Percentiles rank a stretch among this genome's conserved stretches.
Evolutionary conservation across 805 yeast species (phyloP).

Genomic region (Candida multigemmis): DNA sequence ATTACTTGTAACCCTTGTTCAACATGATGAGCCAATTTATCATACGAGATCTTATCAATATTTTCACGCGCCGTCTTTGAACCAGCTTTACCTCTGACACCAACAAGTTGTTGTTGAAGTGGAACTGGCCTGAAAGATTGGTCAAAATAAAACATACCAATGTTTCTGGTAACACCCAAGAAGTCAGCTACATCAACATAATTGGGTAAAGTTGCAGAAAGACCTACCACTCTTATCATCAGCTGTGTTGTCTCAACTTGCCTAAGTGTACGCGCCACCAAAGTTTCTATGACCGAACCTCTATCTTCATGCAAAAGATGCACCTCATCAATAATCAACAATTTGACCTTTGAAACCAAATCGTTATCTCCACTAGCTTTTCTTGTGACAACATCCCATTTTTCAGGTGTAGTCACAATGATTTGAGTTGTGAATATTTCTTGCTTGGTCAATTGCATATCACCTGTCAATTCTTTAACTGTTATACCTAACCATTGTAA

Average conservation of each 20-base stretch:
- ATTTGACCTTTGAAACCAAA: constrained; percentile 71
- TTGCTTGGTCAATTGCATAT: constrained; percentile 63
- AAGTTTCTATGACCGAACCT: constrained; percentile 93
- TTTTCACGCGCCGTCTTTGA: constrained; percentile 61
- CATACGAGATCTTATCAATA: constrained; percentile 68
- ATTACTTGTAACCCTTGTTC: constrained; percentile 77
- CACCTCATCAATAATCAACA: constrained; percentile 91
- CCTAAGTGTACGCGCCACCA: constrained; percentile 88
- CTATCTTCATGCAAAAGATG: constrained; percentile 95
- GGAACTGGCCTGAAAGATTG: constrained; percentile 92
- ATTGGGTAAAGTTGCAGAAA: constrained; percentile 91
- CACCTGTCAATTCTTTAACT: constrained; percentile 91
- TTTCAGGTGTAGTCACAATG: constrained; percentile 91
- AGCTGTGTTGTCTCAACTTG: constrained; percentile 93
- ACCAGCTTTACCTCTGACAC: constrained; percentile 83
- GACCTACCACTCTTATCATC: constrained; percentile 88
- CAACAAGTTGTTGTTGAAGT: constrained; percentile 75
- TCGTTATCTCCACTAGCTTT: constrained; percentile 87
- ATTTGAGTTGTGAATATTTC: constrained; percentile 76
- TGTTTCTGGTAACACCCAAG: constrained; percentile 78
- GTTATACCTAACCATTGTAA: constrained; percentile 77
- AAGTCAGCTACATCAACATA: constrained; percentile 92
- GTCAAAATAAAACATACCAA: constrained; percentile 93
- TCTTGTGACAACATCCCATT: constrained; percentile 97
- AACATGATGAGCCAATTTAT: constrained; percentile 62